Base-by-base conservation (phyloP, 306 rosid species). In the Herpetospermum pedunculosum region DNA sequence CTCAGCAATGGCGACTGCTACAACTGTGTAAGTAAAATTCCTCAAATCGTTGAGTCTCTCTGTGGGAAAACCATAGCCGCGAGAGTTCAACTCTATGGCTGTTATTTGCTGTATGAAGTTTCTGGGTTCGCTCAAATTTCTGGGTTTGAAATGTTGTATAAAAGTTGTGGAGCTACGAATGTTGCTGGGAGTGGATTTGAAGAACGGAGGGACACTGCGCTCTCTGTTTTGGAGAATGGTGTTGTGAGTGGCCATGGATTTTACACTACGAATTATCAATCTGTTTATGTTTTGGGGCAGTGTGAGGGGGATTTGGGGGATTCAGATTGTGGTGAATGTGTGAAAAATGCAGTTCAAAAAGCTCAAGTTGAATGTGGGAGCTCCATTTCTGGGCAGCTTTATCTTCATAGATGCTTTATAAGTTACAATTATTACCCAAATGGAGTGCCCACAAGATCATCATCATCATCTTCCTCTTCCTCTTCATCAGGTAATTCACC, bases 271-370 rank as follows among this genome's bases (percentile, higher is more conserved):
- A 90, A 77, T 77, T 93, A 93, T 46, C 86, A 89, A 74, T 54
- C 83, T 18, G 62, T 93, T 70, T 93, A 89, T 81, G 84, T 93
- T 50, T 77, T 93, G 87, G 98, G 86, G 29, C 98, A 93, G 68
- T 93, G 98, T 71, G 96, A 93, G 77, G 98, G 98, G 2, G 94
- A 85, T 77, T 78, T 93, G 53, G 98, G 98, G 25, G 97, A 89
- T 70, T 81, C 94, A 1, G 97, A 93, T 76, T 93, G 98, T 64
- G 96, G 95, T 0, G 92, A 84, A 62, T 91, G 97, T 81, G 87
- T 89, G 55, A 93, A 93, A 46, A 83, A 49, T 77, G 91, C 91
- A 35, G 95, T 86, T 41, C 92, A 93, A 74, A 93, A 69, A 83
- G 91, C 94, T 81, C 89, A 88, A 54, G 92, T 82, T 80, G 98